Conservation (phyloP, 2,329 filamentous ascomycete species). For the Fusarium agapanthi region DNA sequence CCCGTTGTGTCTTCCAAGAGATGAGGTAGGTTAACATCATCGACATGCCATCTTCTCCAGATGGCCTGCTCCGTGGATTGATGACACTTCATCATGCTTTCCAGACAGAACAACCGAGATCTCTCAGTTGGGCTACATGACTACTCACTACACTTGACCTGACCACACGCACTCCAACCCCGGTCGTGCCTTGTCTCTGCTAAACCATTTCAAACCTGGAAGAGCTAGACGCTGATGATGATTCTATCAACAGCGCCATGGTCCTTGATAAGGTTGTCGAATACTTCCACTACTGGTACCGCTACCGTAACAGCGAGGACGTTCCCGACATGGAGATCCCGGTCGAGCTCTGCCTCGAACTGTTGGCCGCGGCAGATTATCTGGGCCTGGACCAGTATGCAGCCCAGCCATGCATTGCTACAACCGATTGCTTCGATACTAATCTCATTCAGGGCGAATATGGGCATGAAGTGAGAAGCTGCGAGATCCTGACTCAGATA, state of each 20-base stretch:
- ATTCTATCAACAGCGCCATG: constrained; percentile 62
- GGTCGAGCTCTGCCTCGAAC: constrained; percentile 78
- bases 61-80: constrained; percentile 43
- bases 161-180: constrained; percentile 48
- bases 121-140: constrained; percentile 57
- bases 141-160: constrained; percentile 71
- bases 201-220: constrained; percentile 6
- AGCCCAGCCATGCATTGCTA: constrained; percentile 44
- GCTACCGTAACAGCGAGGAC: constrained; percentile 73
- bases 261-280: constrained; percentile 84
- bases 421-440: constrained; percentile 39
- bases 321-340: constrained; percentile 85
- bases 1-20: constrained; percentile 73
- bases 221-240: constrained; percentile 39
- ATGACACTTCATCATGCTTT: constrained; percentile 55
- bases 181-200: constrained; percentile 19
- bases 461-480: constrained; percentile 48
- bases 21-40: constrained; percentile 66
- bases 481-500: background rate
- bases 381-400: constrained; percentile 70
- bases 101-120: constrained; percentile 55
- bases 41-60: constrained; percentile 17
- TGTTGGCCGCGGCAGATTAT: constrained; percentile 81
- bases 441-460: constrained; percentile 48
- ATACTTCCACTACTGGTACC: constrained; percentile 86